phyloP scores from a whole-genome alignment of 306 rosid species.

The Mimosa pudica region DNA sequence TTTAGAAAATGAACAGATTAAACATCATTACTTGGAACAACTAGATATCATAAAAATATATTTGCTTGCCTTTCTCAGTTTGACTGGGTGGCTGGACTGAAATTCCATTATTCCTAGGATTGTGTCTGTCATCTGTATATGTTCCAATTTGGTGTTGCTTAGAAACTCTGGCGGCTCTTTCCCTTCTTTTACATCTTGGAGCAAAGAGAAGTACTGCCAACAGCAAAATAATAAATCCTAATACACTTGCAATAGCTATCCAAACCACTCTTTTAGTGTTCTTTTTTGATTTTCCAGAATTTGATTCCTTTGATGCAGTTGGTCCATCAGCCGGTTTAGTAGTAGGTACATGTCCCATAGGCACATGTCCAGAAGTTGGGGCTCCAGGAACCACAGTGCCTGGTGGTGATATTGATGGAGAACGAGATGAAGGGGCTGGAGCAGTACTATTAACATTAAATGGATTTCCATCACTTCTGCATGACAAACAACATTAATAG shows the following conservation, averaged over 20 bases:
- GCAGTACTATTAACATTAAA: conserved; percentile 67
- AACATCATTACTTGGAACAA: conserved; percentile 15
- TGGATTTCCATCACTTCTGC: conserved; percentile 89
- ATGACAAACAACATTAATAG: conserved; percentile 32
- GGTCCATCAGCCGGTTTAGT: conserved; percentile 75
- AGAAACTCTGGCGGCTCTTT: conserved; percentile 56
- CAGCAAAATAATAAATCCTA: conserved; percentile 55
- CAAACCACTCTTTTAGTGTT: conserved; percentile 71
- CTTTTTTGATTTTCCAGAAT: conserved; percentile 58
- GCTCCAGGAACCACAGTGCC: conserved; percentile 41
- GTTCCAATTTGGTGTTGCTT: conserved; percentile 73
- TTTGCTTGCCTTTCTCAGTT: conserved; percentile 63
- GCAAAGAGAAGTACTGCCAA: conserved; percentile 63
- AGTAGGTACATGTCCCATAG: conserved; percentile 61
- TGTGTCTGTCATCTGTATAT: conserved; percentile 66
- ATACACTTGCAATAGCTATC: conserved; percentile 68
- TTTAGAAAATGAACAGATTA: conserved; percentile 5
- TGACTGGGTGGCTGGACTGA: conserved; percentile 54
- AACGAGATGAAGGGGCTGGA: conserved; percentile 56
- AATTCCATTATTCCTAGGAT: conserved; percentile 48
- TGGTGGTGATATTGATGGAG: conserved; percentile 52
- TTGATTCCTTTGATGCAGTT: conserved; percentile 54
- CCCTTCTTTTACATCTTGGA: conserved; percentile 67
- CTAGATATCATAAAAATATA: conserved; percentile 14
- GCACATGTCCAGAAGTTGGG: conserved; percentile 47